Conservation (phyloP, 129 eudicot species). For the Heracleum sosnowskyi region DNA sequence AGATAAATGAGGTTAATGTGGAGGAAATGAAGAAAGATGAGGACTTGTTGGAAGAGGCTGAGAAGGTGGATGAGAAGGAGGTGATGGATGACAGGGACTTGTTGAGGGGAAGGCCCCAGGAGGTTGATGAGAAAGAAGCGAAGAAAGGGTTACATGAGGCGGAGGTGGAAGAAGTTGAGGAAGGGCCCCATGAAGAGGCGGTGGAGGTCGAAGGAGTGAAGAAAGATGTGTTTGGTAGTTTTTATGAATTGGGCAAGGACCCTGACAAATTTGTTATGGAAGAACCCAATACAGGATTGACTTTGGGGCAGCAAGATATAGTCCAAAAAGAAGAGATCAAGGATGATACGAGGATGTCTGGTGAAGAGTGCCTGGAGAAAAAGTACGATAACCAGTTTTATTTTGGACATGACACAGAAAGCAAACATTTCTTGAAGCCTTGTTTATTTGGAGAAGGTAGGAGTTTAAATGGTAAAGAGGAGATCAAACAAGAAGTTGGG, state of each 20-base stretch:
- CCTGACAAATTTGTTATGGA: constrained; percentile 14
- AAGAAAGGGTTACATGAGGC: neutral
- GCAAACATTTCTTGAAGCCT: constrained; percentile 48
- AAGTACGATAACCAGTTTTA: constrained; percentile 36
- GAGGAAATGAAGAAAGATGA: neutral
- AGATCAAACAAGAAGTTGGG: constrained; percentile 19
- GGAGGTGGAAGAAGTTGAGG: neutral
- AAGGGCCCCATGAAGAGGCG: constrained; percentile 11
- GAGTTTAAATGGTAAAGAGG: constrained; percentile 31
- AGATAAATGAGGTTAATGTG: neutral
- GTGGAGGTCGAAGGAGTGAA: neutral
- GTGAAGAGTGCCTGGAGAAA: constrained; percentile 25
- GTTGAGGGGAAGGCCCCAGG: neutral
- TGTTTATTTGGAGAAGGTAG: constrained; percentile 34
- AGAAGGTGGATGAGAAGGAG: neutral
- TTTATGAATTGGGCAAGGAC: constrained; percentile 17
- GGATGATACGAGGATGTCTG: constrained; percentile 37
- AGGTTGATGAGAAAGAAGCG: neutral
- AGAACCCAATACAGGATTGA: constrained; percentile 35
- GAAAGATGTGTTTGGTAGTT: constrained; percentile 15
- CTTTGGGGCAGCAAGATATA: constrained; percentile 44
- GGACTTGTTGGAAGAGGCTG: neutral
- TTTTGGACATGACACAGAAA: constrained; percentile 26
- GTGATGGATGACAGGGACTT: neutral
- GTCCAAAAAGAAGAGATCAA: constrained; percentile 27